These are phyloP conservation scores for Gremmenia infestans DNA, from an alignment of 2,329 filamentous ascomycete genomes.

Conservation along the genomic window DNA sequence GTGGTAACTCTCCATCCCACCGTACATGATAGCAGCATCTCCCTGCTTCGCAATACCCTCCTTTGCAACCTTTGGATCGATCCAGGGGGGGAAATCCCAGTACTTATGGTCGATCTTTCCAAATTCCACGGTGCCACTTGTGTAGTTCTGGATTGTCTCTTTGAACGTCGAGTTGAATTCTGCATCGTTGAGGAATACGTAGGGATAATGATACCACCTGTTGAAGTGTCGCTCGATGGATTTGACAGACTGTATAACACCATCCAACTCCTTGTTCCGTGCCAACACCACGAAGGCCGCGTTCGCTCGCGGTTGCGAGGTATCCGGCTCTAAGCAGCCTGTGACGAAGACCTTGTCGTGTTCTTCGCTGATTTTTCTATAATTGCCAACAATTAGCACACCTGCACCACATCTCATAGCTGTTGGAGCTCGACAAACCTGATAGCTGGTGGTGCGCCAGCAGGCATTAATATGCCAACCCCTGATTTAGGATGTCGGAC, in stretches of 20 bases:
- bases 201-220: constrained; percentile 96
- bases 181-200: constrained; percentile 95
- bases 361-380: constrained; percentile 91
- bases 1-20: constrained; percentile 97
- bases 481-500: constrained; percentile 80
- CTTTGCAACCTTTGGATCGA: constrained; percentile 86
- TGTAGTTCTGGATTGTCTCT: constrained; percentile 81
- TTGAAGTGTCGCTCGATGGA: constrained; percentile 99
- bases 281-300: constrained; percentile 94
- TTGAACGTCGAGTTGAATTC: constrained; percentile 96
- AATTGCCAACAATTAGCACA: constrained; percentile 15
- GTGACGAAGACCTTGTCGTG: constrained; percentile 95
- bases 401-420: background rate
- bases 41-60: constrained; percentile 97
- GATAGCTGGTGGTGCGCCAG: constrained; percentile 82
- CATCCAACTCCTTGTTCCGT: constrained; percentile 92
- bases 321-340: constrained; percentile 80
- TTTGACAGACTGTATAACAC: constrained; percentile 93
- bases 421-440: constrained; percentile 51
- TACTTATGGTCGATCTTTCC: constrained; percentile 85
- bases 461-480: constrained; percentile 79
- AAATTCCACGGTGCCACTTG: constrained; percentile 83
- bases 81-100: constrained; percentile 98
- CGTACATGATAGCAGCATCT: constrained; percentile 97
- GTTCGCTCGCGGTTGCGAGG: constrained; percentile 76